Evolutionary conservation across 352 stramenopile species (phyloP).

Genomic region (Elongisporangium senticosum): DNA sequence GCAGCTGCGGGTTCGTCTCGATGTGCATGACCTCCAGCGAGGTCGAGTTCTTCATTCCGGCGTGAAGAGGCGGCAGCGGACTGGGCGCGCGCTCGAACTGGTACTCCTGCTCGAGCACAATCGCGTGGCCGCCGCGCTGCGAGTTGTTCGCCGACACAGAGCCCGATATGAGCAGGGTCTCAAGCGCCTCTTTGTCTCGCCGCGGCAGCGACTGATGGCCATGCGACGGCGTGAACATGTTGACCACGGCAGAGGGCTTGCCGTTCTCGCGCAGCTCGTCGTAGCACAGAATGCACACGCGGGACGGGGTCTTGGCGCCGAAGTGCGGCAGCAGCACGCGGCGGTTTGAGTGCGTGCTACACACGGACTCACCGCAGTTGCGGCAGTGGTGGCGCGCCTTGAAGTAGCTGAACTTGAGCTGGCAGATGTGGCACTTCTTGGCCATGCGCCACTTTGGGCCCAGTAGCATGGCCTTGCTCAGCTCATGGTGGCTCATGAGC

Average conservation of each 20-base stretch:
- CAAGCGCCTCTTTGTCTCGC: background rate
- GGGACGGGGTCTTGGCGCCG: constrained; percentile 51
- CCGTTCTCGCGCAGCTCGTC: constrained; percentile 71
- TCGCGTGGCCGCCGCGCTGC: background rate
- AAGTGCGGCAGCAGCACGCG: constrained; percentile 58
- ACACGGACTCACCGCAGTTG: constrained; percentile 84
- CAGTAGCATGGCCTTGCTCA: constrained; percentile 23
- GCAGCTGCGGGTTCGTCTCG: constrained; percentile 10
- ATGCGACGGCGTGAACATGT: constrained; percentile 37
- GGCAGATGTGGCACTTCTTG: constrained; percentile 78
- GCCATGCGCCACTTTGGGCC: constrained; percentile 68
- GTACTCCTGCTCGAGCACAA: background rate
- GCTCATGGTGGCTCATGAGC: background rate
- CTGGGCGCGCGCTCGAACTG: background rate
- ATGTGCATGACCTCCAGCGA: background rate
- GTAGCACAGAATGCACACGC: constrained; percentile 78
- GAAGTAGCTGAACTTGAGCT: constrained; percentile 84
- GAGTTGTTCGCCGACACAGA: background rate
- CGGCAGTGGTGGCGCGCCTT: constrained; percentile 85
- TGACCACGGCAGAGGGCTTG: constrained; percentile 70
- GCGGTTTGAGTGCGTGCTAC: constrained; percentile 71
- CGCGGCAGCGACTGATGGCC: background rate
- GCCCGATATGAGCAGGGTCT: background rate
- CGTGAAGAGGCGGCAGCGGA: background rate
- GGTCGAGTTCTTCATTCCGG: background rate